Evolutionary conservation across 176 grass and related monocot species (phyloP), one percentile per base, ranked within the genome.

Genomic region (Saccharum spontaneum): DNA sequence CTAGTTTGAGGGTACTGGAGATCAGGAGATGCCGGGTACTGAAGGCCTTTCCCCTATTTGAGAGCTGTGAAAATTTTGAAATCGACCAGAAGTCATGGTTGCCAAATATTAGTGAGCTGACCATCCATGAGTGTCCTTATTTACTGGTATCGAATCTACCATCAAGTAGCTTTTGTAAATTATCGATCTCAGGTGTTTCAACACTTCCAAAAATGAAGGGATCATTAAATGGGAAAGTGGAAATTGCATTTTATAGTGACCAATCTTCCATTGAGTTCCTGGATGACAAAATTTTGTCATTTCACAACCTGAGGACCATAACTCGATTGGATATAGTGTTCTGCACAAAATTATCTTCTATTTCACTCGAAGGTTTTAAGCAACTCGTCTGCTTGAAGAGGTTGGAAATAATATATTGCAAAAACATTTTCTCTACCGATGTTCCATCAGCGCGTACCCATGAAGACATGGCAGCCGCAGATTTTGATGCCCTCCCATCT

Each of bases 351-450:
- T 20, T 90, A 26, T 71, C 5, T 8, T 81, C 38, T 61, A 45
- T 68, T 60, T 44, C 18, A 7, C 39, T 20, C 7, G 7, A 79
- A 12, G 73, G 84, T 13, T 74, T 90, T 3, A 78, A 34, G 34
- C 37, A 87, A 73, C 63, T 90, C 38, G 37, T 52, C 23, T 48
- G 50, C 59, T 81, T 91, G 17, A 72, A 84, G 67, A 26, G 0
- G 8, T 81, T 88, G 30, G 1, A 49, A 26, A 45, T 44, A 44
- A 49, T 15, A 45, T 44, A 44, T 0, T 4, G 1, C 0, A 1
- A 24, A 2, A 3, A 23, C 0, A n/a, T 26, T 26, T 16, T 26
- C 14, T 52, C 11, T 67, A 70, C 59, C 11, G 3, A 62, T 54
- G 31, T 54, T 38, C 6, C n/a, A 2, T 23, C 49, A 52, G 0